Evolutionary conservation across 768 basidiomycete genomes (phyloP), one percentile per base, ranked within the genome.

Genomic region (Termitomyces sp.): DNA sequence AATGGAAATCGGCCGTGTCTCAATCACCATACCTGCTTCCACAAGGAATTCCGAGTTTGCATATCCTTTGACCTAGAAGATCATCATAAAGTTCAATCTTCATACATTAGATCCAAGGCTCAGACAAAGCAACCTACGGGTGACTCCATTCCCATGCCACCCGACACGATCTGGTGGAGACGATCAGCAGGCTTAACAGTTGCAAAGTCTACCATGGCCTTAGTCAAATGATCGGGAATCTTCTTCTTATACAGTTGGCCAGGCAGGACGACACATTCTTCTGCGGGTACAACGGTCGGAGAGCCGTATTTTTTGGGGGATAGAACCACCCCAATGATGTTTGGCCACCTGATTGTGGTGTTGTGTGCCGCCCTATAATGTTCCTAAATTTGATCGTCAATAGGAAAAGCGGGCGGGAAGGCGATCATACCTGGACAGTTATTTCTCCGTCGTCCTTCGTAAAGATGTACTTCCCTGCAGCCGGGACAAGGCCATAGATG

Each of bases 241-340:
- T 72, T 78, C 53, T 75, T 72, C 54, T 68, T 80, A 63, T 75
- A 85, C 0, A 83, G 63, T 55, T 87, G 85, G 2, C 81, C 76
- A 0, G 75, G 71, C 4, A 75, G 62, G 12, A 87, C 60, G 0
- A 61, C 27, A 55, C 81, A 84, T 0, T 82, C 58, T 58, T 87
- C 84, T 0, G 78, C 73, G 0, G 85, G 85, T 5, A 85, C 69
- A n/a, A 78, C 67, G 0, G 71, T 71, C 0, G 71, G 68, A 37
- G 41, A 59, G 3, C 64, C 62, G 0, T 64, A 67, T 1, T 67
- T 70, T 42, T 67, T 51, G 7, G 61, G 63, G 7, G 72, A 67
- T 7, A 76, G 61, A 3, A 59, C 61, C 6, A 84, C 69, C 3
- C 79, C 81, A 33, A 80, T 65, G 8, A 73, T 72, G 0, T 66